Evolutionary conservation across 768 basidiomycete species (phyloP), one percentile per base, ranked within the genome.

Genomic region (Pisolithus sp.): DNA sequence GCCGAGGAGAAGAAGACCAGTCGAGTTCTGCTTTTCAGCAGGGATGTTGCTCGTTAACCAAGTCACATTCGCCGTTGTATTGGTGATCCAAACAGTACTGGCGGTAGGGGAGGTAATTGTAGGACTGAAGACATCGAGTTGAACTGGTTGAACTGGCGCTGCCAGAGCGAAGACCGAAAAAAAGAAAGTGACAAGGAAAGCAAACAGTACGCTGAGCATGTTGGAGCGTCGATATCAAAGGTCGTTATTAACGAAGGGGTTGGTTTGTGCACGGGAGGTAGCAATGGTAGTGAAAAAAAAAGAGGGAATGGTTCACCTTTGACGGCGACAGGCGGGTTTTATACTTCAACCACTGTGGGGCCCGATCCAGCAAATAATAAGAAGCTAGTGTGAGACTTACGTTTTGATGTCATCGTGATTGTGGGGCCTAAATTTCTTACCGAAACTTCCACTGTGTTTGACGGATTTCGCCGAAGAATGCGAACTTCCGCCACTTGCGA

Each of bases 1-100:
- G 9, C 81, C 82, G 23, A 84, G 72, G 7, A 82, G 56, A 40
- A 82, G 55, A 31, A 63, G 21, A 13, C 82, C 71, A 4, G 68
- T 73, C 6, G 66, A 63, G 53, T 68, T 62, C 37, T 53, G 34
- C 21, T 62, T 65, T 37, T 71, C 63, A 1, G 26, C 17, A 2
- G 80, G 80, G 34, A 84, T 59, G 37, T 67, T 52, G 21, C 50
- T 1, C 4, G 59, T 62, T 42, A 47, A 21, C 81, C 81, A 83
- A 38, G 61, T 62, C 54, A 83, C 75, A 23, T 61, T 59, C 54
- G 76, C 71, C 1, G 15, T 43, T 9, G 60, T 58, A 23, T 74
- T 72, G 31, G 61, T 53, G 5, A 42, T 23, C 81, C 80, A 82
- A 8, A 66, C 30, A 4, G 56, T 52, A 6, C 53, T 53, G 3